Evolutionary conservation across 2,329 filamentous ascomycete species (phyloP).

Genomic region (Elsinoe batatas): DNA sequence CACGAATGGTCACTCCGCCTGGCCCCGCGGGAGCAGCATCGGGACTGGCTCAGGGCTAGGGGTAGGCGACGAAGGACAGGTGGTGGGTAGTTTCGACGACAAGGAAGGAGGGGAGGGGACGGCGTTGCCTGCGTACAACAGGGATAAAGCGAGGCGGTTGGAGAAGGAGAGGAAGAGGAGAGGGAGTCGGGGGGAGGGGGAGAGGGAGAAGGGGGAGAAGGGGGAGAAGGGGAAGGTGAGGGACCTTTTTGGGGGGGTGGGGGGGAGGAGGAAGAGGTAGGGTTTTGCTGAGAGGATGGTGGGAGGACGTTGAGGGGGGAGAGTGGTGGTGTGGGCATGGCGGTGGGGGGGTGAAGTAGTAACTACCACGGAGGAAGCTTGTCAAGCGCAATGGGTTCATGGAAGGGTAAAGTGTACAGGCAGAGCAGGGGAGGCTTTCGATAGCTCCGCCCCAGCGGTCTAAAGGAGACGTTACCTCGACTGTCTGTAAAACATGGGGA

Average conservation of each 20-base stretch:
- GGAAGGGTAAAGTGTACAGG: too few relatives aligned
- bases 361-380: too few relatives aligned
- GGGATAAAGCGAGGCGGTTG: not conserved
- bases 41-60: not conserved
- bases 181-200: not conserved
- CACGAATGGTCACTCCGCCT: not conserved
- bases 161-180: constrained; percentile 7
- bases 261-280: not conserved
- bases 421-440: not conserved
- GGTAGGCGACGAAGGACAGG: not conserved
- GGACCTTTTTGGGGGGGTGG: not conserved
- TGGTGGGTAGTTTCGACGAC: not conserved
- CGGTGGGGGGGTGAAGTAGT: too few relatives aligned
- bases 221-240: not conserved
- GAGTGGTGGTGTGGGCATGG: not conserved
- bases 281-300: not conserved
- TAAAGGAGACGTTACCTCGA: too few relatives aligned
- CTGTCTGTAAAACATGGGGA: too few relatives aligned
- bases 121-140: constrained; percentile 3
- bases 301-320: not conserved
- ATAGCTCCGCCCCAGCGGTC: too few relatives aligned
- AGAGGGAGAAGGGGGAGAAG: not conserved
- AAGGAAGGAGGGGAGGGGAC: not conserved
- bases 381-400: too few relatives aligned
- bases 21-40: not conserved